phyloP scores from a whole-genome alignment of 805 yeast genomes.

The Kodamaea jinghongensis region DNA sequence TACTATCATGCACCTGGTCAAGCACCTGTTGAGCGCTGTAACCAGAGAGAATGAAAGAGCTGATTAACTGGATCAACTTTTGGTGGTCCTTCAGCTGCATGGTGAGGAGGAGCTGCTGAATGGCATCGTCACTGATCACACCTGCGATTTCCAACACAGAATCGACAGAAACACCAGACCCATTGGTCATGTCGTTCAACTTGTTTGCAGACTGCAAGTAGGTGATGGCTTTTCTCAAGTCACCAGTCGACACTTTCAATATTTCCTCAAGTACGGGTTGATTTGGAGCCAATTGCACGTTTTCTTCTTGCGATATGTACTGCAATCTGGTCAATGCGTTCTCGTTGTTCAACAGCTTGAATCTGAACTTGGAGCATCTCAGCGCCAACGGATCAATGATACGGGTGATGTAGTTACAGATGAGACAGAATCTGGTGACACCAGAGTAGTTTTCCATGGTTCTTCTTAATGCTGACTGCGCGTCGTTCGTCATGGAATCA shows the following conservation, averaged over 20 bases:
- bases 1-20: slow-evolving; percentile 66
- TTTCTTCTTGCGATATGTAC: slow-evolving; percentile 50
- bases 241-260: slow-evolving; percentile 78
- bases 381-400: slow-evolving; percentile 96
- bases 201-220: slow-evolving; percentile 80
- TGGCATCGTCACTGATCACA: slow-evolving; percentile 52
- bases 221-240: slow-evolving; percentile 90
- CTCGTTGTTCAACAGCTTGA: slow-evolving; percentile 67
- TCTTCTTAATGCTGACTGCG: slow-evolving; percentile 92
- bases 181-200: slow-evolving; percentile 31
- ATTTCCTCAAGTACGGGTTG: slow-evolving; percentile 64
- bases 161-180: slow-evolving; percentile 36
- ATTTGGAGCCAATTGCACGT: slow-evolving; percentile 20
- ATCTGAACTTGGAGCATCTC: slow-evolving; percentile 93
- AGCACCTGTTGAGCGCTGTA: slow-evolving; percentile 77
- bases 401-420: slow-evolving; percentile 94
- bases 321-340: slow-evolving; percentile 69
- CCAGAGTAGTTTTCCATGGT: slow-evolving; percentile 90
- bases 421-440: slow-evolving; percentile 86
- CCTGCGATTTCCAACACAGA: slow-evolving; percentile 75
- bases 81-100: slow-evolving; percentile 23
- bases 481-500: slow-evolving; percentile 96
- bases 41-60: slow-evolving; percentile 58
- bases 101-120: slow-evolving; percentile 41
- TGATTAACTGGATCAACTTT: slow-evolving; percentile 40